Conservation (phyloP, 108 stramenopile species). For the Pseudonitzschia delicatissima region DNA sequence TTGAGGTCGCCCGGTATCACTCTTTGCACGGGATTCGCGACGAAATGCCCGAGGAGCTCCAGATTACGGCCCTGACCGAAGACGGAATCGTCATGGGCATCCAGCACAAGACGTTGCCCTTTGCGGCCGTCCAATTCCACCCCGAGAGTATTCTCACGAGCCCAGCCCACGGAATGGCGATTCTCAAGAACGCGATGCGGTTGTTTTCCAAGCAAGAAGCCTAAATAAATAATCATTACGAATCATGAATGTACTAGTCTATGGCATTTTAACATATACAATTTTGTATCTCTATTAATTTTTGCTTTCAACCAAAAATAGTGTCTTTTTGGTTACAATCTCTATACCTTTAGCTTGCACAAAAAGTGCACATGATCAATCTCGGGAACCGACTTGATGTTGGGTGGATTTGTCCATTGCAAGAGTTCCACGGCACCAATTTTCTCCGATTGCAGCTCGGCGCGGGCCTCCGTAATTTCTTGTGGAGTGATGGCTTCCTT, state of each 20-base stretch:
- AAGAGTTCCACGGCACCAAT: conserved; percentile 36
- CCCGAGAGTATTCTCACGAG: conserved; percentile 96
- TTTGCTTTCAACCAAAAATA: no score
- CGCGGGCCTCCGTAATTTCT: conserved; percentile 35
- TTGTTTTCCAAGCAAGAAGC: conserved; percentile 30
- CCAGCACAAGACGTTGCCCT: conserved; percentile 89
- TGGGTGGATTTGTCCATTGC: conserved; percentile 71
- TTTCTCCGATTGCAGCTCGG: conserved; percentile 14
- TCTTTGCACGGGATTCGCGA: conserved; percentile 89
- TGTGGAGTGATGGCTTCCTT: conserved; percentile 33
- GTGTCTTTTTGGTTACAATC: not conserved
- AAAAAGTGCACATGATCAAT: conserved; percentile 77
- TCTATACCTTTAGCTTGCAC: not conserved
- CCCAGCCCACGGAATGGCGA: conserved; percentile 85
- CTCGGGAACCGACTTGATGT: conserved; percentile 60
- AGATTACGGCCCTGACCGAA: conserved; percentile 88
- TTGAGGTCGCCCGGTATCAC: conserved; percentile 96
- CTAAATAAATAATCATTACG: conserved; percentile 13
- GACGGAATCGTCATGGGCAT: conserved; percentile 97
- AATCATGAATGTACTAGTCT: no score
- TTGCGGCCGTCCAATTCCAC: conserved; percentile 99
- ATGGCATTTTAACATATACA: no score
- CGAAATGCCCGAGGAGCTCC: conserved; percentile 73
- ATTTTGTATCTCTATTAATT: no score
- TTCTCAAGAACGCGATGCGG: conserved; percentile 82